Conservation (phyloP, 148 eudicot species). For the Chenopodium quinoa region DNA sequence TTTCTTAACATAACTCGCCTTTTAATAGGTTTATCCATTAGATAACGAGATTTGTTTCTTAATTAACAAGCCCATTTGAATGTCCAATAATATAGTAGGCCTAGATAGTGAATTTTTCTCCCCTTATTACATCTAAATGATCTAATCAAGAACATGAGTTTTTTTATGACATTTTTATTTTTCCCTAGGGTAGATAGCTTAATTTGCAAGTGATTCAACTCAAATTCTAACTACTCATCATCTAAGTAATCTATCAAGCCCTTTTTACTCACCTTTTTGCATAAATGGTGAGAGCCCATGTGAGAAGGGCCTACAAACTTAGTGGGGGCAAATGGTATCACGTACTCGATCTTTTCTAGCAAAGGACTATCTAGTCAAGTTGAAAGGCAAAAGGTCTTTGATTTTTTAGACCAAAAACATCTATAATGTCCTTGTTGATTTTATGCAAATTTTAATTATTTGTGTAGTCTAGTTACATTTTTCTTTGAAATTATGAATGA, state of each 20-base stretch:
- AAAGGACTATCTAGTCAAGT: not conserved
- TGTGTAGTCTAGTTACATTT: no score
- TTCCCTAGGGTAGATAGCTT: not conserved
- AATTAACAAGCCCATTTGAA: no score
- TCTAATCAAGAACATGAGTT: not conserved
- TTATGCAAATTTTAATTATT: no score
- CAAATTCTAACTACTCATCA: not conserved
- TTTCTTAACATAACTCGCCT: no score
- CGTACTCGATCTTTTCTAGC: conserved; percentile 10
- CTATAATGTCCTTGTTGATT: no score
- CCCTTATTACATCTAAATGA: not conserved
- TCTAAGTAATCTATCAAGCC: not conserved
- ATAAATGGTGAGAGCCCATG: conserved; percentile 1
- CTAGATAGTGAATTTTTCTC: not conserved
- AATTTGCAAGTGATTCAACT: conserved; percentile 9
- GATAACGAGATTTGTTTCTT: no score
- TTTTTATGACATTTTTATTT: not conserved
- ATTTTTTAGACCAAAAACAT: not conserved
- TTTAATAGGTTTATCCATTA: no score
- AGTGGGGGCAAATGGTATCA: conserved; percentile 15
- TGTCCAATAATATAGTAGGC: not conserved
- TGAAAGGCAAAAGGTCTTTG: not conserved
- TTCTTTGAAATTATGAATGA: no score
- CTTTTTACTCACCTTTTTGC: not conserved
- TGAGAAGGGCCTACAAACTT: conserved; percentile 15